Evolutionary conservation across 305 asterid species (phyloP).

Genomic region (Solanum hybrid): DNA sequence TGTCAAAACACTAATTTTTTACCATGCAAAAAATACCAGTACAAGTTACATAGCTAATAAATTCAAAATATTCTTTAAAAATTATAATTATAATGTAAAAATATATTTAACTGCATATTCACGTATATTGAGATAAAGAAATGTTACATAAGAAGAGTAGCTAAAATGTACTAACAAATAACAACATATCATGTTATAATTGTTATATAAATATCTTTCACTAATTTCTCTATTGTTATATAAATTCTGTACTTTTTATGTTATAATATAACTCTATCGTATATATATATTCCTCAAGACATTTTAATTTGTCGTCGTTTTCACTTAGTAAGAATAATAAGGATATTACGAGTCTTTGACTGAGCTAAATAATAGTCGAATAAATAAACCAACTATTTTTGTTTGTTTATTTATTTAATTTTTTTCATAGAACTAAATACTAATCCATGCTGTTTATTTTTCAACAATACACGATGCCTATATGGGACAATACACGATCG

Average conservation of each 20-base stretch:
- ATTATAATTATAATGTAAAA: too few species aligned
- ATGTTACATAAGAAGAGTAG: too few species aligned
- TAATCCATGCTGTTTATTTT: neutral
- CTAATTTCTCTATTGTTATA: neutral
- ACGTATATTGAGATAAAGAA: too few species aligned
- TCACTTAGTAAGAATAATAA: neutral
- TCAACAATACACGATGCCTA: neutral
- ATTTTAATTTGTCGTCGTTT: neutral
- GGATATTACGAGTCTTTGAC: neutral
- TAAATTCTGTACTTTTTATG: neutral
- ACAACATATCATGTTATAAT: neutral
- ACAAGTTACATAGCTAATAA: neutral
- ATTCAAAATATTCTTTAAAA: too few species aligned
- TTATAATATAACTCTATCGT: neutral
- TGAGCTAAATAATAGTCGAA: neutral
- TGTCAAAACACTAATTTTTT: neutral
- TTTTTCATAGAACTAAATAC: neutral
- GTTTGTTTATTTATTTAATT: neutral
- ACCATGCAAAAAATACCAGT: neutral
- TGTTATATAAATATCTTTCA: neutral
- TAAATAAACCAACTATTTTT: neutral
- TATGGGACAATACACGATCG: neutral
- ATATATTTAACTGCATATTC: neutral
- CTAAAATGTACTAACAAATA: too few species aligned
- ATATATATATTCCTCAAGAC: neutral